Evolutionary conservation across 2,329 filamentous ascomycete species (phyloP), one percentile per base, ranked within the genome.

Genomic region (Cladosporium halotolerans): DNA sequence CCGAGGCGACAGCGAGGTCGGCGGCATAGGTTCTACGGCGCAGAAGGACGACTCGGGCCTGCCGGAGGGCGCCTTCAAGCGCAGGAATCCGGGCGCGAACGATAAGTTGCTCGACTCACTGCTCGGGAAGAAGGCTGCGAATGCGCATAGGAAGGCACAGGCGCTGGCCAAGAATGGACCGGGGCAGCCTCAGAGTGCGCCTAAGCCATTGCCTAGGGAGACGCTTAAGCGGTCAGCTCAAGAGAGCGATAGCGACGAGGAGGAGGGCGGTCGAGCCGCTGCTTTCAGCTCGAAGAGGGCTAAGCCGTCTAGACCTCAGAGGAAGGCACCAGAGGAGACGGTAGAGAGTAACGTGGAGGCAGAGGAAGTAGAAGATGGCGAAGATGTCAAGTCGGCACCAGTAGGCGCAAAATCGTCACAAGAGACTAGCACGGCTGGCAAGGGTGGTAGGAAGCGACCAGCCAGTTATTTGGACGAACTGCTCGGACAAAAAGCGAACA

Each of bases 381-480:
- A 72, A 2, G 68, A 70, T 39, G 36, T 13, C 3, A 69, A 74
- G 19, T 58, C 68, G 56, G 56, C 60, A 48, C 48, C 67, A 54
- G 56, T 19, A 38, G 40, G 28, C 11, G 28, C 16, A 5, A 13
- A 43, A 36, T 18, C 18, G 18, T 4, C 32, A 11, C 48, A 44
- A 51, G 31, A 43, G 9, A 44, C 48, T n/a, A 44, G 11, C 31
- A 50, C 38, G 11, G 8, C 39, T 36, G 40, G 28, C 32, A 53
- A 33, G 16, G 11, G 13, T 36, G 50, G 44, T 18, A 66, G 63
- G 28, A 76, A 72, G 58, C 71, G 72, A 46, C 69, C 69, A 1
- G 69, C 63, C 11, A 80, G 73, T 56, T 82, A 78, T 60, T 67
- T 83, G 19, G 80, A 83, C 63, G 77, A 82, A 58, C 64, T 82